These are phyloP conservation scores for Amanita pseudoporphyria DNA, from an alignment of 768 basidiomycete species.

Conservation along the genomic window DNA sequence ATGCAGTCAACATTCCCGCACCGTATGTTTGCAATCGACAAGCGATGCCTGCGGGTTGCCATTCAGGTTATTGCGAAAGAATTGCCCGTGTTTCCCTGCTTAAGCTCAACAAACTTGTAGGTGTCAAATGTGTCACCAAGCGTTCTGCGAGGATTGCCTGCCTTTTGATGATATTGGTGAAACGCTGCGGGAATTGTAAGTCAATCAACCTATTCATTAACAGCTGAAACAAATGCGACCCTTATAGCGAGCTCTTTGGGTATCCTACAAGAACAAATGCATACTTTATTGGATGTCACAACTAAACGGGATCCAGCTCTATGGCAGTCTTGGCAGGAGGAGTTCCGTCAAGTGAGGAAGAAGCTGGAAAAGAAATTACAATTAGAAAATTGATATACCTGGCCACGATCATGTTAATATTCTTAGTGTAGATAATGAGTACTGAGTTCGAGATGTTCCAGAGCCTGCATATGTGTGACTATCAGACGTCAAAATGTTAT, in stretches of 20 bases:
- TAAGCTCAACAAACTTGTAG: conserved; percentile 17
- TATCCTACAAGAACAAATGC: conserved; percentile 26
- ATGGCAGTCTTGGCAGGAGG: conserved; percentile 35
- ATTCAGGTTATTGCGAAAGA: conserved; percentile 33
- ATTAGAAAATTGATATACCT: no score
- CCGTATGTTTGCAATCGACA: conserved; percentile 32
- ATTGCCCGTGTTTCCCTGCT: neutral
- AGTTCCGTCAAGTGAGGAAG: conserved; percentile 26
- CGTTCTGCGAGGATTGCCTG: conserved; percentile 56
- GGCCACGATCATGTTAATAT: no score
- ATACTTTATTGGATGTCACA: conserved; percentile 42
- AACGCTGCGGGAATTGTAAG: conserved; percentile 48
- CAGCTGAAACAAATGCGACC: neutral
- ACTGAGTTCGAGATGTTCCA: no score
- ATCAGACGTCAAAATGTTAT: no score
- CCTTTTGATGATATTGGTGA: conserved; percentile 44
- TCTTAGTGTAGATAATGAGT: no score
- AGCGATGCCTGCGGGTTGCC: conserved; percentile 45
- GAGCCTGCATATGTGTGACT: no score
- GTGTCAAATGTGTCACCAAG: conserved; percentile 49
- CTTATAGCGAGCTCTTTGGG: conserved; percentile 28
- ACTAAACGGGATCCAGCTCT: conserved; percentile 26
- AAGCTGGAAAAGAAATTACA: conserved; percentile 18
- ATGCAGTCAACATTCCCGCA: conserved; percentile 46
- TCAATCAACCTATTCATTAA: conserved; percentile 5